A percentile compares a stretch with the other conserved stretches of the same genome.
Evolutionary conservation across 2,329 filamentous ascomycete species (phyloP).

Genomic region (Ophiocordyceps camponoti-leonardi): DNA sequence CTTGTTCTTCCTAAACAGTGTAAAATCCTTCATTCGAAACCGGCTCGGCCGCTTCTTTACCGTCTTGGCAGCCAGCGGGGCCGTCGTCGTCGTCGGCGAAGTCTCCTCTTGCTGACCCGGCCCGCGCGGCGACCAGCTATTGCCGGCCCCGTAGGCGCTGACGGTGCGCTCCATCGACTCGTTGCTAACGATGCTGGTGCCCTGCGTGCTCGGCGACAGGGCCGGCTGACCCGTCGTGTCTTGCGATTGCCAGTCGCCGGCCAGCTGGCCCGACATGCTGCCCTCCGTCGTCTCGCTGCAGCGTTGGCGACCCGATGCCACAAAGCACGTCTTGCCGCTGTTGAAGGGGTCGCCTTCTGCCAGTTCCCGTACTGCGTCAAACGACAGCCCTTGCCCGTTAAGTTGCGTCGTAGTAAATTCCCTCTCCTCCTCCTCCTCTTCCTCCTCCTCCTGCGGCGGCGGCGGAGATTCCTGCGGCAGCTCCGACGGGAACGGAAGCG

Average conservation of each 20-base stretch:
- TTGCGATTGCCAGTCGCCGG: conserved; percentile 44
- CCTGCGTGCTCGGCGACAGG: conserved; percentile 46
- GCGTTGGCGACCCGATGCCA: conserved; percentile 30
- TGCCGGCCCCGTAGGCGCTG: conserved; percentile 19
- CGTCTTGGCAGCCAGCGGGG: conserved; percentile 18
- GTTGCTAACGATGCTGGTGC: conserved; percentile 46
- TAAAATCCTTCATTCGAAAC: conserved; percentile 44
- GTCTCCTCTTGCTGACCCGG: conserved; percentile 4
- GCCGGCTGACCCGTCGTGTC: conserved; percentile 47
- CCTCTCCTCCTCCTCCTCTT: conserved; percentile 14
- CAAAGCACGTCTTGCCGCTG: conserved; percentile 14
- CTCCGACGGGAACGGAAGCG: conserved; percentile 4
- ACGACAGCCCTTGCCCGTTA: conserved; percentile 25
- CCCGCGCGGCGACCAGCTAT: conserved; percentile 17
- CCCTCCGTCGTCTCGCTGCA: conserved; percentile 46
- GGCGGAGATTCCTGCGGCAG: not conserved
- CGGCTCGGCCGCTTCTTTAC: conserved; percentile 46
- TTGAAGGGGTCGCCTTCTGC: conserved; percentile 32
- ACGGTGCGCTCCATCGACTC: conserved; percentile 35
- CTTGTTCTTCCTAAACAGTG: conserved; percentile 38
- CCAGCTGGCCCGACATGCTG: conserved; percentile 33
- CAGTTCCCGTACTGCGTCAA: conserved; percentile 29
- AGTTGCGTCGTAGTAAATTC: conserved; percentile 3
- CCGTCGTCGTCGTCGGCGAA: conserved; percentile 4
- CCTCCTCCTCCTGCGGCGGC: not conserved